A percentile compares a stretch with the other conserved stretches of the same genome.
Evolutionary conservation across 805 yeast species (phyloP).

Genomic region (Candida anglica): DNA sequence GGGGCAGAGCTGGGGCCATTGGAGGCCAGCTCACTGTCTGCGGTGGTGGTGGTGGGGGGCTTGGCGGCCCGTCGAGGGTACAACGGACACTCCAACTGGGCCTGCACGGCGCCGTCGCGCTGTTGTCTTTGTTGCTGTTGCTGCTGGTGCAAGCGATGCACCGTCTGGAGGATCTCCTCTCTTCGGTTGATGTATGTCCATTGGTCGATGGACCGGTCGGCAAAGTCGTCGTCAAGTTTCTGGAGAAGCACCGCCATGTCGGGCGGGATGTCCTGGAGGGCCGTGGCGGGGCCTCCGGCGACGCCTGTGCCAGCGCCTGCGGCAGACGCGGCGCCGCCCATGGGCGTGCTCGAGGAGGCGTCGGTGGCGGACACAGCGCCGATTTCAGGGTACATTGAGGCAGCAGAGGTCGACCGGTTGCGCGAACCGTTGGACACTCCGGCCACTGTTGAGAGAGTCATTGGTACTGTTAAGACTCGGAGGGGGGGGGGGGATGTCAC

Average conservation of each 20-base stretch:
- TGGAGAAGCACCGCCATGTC: constrained; percentile 41
- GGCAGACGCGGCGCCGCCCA: constrained; percentile 8
- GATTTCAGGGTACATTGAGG: constrained; percentile 11
- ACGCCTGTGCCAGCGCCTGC: constrained; percentile 7
- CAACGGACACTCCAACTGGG: constrained; percentile 53
- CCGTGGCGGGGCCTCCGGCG: constrained; percentile 5
- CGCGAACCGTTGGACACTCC: constrained; percentile 4
- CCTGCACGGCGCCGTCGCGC: neutral
- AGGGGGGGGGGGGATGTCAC: too few relatives aligned
- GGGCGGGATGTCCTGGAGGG: constrained; percentile 37
- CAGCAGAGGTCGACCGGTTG: neutral
- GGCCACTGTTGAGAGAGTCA: constrained; percentile 11
- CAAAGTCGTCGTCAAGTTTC: constrained; percentile 39
- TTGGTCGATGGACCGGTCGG: constrained; percentile 39
- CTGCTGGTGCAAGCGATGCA: constrained; percentile 31
- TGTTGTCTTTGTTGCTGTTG: constrained; percentile 13
- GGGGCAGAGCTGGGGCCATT: constrained; percentile 24
- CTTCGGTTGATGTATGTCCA: constrained; percentile 44
- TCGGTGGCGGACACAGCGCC: constrained; percentile 21
- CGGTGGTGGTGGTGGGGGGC: constrained; percentile 8
- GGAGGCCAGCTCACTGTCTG: constrained; percentile 18
- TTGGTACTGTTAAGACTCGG: too few relatives aligned
- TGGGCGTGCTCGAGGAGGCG: constrained; percentile 14
- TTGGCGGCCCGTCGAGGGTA: constrained; percentile 50
- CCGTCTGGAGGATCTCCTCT: constrained; percentile 40